These are phyloP conservation scores for Phytophthora chlamydospora DNA, from an alignment of 352 stramenopile species.

Conservation along the genomic window DNA sequence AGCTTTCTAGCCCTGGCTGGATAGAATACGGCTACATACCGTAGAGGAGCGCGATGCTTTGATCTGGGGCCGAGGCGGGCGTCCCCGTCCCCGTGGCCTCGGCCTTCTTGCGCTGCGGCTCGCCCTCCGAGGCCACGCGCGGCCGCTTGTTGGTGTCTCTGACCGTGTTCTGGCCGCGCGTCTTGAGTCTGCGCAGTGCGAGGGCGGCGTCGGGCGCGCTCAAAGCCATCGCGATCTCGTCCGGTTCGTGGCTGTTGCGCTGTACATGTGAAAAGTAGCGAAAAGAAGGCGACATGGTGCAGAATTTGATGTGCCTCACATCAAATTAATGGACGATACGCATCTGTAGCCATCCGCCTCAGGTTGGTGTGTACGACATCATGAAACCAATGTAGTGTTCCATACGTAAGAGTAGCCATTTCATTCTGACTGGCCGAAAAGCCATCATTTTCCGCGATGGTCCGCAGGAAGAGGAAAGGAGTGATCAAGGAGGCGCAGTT, in stretches of 20 bases:
- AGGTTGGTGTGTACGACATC: no score
- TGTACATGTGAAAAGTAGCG: neutral
- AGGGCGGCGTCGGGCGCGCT: conserved; percentile 17
- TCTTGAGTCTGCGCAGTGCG: conserved; percentile 15
- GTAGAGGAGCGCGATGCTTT: neutral
- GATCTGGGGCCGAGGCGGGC: neutral
- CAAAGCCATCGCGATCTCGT: conserved; percentile 19
- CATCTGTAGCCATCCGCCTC: no score
- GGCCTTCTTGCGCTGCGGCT: conserved; percentile 23
- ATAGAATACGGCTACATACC: conserved; percentile 9
- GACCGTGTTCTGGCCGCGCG: conserved; percentile 8
- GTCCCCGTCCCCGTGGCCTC: conserved; percentile 4
- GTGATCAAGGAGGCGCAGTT: conserved; percentile 63
- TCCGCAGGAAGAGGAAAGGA: conserved; percentile 84
- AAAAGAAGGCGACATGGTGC: no score
- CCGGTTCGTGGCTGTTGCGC: neutral
- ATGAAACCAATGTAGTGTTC: no score
- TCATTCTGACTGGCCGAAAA: neutral
- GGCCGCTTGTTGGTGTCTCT: conserved; percentile 37
- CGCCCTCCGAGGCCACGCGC: conserved; percentile 17
- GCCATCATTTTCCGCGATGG: conserved; percentile 46
- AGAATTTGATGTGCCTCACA: no score
- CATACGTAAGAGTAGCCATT: no score
- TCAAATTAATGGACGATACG: no score
- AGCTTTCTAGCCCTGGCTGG: no score